Percentiles rank a stretch among this genome's conserved stretches.
These are phyloP conservation scores for Solanum appendiculatum DNA, from an alignment of 257 asterid genomes.

Conservation along the genomic window DNA sequence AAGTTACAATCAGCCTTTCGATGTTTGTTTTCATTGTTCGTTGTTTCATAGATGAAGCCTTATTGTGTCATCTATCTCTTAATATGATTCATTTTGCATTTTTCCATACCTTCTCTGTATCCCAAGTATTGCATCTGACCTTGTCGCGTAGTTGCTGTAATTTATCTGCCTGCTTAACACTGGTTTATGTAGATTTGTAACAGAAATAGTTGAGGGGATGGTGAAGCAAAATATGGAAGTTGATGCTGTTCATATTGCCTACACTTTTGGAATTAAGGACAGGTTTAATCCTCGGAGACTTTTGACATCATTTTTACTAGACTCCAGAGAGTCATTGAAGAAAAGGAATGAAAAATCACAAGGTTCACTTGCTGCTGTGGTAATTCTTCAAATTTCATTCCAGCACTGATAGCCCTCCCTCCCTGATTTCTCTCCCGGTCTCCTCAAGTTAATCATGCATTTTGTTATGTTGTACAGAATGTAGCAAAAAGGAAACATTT, in stretches of 20 bases:
- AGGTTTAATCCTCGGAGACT: constrained; percentile 38
- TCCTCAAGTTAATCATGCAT: constrained; percentile 3
- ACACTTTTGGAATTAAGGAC: constrained; percentile 56
- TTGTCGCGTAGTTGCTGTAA: not conserved
- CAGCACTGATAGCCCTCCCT: not conserved
- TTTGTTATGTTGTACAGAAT: constrained; percentile 30
- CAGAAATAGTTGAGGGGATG: constrained; percentile 62
- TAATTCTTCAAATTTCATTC: constrained; percentile 11
- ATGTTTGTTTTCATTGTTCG: not conserved
- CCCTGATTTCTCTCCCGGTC: not conserved
- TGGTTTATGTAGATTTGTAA: not conserved
- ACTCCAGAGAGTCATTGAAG: constrained; percentile 40
- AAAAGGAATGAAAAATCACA: constrained; percentile 22
- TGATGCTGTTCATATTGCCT: constrained; percentile 58
- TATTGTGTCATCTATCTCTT: not conserved
- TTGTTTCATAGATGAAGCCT: not conserved
- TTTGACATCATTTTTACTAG: constrained; percentile 44
- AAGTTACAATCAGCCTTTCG: not conserved
- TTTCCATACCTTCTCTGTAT: not conserved
- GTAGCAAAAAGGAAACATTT: constrained; percentile 60
- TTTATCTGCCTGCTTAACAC: not conserved
- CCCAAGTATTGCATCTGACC: not conserved
- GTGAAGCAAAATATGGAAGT: constrained; percentile 51
- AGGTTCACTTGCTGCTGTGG: constrained; percentile 39
- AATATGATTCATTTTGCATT: not conserved